These are phyloP conservation scores for Penicillium coprophilum DNA, from an alignment of 495 filamentous ascomycete genomes.

Conservation along the genomic window DNA sequence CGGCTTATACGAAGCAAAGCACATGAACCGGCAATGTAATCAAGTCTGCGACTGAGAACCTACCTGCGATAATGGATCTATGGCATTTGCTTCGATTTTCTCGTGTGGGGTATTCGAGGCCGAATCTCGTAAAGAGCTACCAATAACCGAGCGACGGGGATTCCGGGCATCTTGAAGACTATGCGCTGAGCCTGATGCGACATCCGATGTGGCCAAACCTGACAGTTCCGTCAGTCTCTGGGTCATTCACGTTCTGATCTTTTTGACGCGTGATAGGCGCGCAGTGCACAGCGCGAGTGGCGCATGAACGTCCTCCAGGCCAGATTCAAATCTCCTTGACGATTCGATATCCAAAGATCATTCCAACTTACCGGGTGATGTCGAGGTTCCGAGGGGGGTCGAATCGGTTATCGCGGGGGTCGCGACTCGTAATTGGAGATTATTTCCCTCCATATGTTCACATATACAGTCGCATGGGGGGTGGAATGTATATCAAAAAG, in stretches of 20 bases:
- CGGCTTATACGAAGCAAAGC: slow-evolving; percentile 12
- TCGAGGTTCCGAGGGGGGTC: slow-evolving; percentile 19
- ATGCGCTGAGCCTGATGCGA: slow-evolving; percentile 38
- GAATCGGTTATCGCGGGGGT: slow-evolving; percentile 21
- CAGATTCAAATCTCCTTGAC: not conserved
- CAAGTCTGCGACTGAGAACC: slow-evolving; percentile 12
- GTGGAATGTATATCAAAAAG: not conserved
- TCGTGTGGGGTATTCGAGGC: slow-evolving; percentile 34
- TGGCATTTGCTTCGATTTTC: slow-evolving; percentile 42
- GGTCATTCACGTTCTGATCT: not conserved
- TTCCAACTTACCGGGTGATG: slow-evolving; percentile 23
- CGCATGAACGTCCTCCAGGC: slow-evolving; percentile 5
- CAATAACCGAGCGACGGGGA: slow-evolving; percentile 22
- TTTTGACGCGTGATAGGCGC: slow-evolving; percentile 1
- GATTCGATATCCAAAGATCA: not conserved
- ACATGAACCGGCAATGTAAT: too few species aligned
- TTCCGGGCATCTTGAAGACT: slow-evolving; percentile 36
- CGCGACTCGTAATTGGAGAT: slow-evolving; percentile 19
- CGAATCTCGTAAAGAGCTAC: slow-evolving; percentile 28
- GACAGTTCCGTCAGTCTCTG: slow-evolving; percentile 9
- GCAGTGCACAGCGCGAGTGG: not conserved
- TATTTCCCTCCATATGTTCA: slow-evolving; percentile 20
- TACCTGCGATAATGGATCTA: slow-evolving; percentile 59
- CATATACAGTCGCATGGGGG: slow-evolving; percentile 19
- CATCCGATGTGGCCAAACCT: slow-evolving; percentile 38